Base-by-base conservation (phyloP, 495 filamentous ascomycete species). In the Amniculicola lignicola region DNA sequence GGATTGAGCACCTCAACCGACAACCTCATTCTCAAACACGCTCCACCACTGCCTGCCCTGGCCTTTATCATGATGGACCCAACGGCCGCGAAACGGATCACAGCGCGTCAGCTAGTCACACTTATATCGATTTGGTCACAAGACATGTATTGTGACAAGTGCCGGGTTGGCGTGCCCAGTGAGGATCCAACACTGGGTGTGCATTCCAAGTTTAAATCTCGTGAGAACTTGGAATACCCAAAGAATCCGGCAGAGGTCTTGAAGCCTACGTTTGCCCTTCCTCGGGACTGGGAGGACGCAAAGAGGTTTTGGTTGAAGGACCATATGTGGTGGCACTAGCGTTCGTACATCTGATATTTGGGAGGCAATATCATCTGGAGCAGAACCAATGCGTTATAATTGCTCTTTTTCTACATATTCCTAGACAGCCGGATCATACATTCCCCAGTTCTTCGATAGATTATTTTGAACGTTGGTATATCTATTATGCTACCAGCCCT, bases 161-260 rank as follows among this genome's bases (percentile, higher is more conserved):
- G 40, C 21, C 21, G 15, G 19, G 6, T 21, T 22, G 40, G 40
- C 40, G 40, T 43, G 15, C 40, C 40, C 6, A 24, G 25, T 7
- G 40, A 43, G 40, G 40, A 43, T 23, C 40, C 40, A 6, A 43
- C 19, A 7, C 21, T 15, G 4, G 40, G 40, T 3, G 9, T 43
- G 40, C 40, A 43, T n/a, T 43, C 40, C 6, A 43, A 43, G 40
- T 43, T 43, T 19, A 43, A 43, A 24, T 43, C 40, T 23, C 10
- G 40, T 10, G 25, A 23, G 36, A 18, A 39, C n/a, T 39, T 43
- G 19, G 40, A 43, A 19, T 43, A 43, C 19, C 40, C 40, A 15
- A 3, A 7, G 40, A 23, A 43, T 43, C 40, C 40, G 9, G 40
- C 21, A 19, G 40, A 43, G 12, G 40, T 43, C 4, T 43, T 43